Percentiles rank a stretch among this genome's conserved stretches.
Evolutionary conservation across 805 yeast genomes (phyloP).

Genomic region (Maudiozyma bulderi): DNA sequence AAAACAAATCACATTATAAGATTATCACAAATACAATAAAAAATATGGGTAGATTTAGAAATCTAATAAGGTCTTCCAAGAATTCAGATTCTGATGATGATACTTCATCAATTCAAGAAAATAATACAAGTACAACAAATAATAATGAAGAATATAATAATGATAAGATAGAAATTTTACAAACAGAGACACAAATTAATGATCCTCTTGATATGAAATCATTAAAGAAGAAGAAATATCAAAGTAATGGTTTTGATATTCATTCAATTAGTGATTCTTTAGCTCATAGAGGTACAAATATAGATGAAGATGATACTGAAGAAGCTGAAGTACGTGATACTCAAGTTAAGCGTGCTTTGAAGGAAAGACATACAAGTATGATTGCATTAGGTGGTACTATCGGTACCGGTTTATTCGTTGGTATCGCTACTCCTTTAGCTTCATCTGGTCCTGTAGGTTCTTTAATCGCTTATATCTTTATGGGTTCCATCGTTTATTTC

Average conservation of each 20-base stretch:
- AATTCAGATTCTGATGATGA: constrained; percentile 1
- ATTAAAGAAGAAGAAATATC: constrained; percentile 1
- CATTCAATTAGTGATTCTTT: constrained; percentile 5
- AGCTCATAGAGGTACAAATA: constrained; percentile 3
- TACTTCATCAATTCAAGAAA: background rate
- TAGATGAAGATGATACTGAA: constrained; percentile 17
- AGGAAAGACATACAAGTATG: constrained; percentile 59
- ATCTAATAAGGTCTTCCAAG: constrained; percentile 6
- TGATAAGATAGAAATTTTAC: constrained; percentile 5
- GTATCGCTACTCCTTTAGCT: constrained; percentile 45
- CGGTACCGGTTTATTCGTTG: constrained; percentile 62
- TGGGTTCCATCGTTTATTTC: constrained; percentile 50
- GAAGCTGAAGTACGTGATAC: constrained; percentile 29
- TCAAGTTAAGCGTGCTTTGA: constrained; percentile 47
- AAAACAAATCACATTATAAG: background rate
- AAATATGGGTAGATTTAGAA: constrained; percentile 6
- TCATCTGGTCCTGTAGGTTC: constrained; percentile 59
- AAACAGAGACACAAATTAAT: background rate
- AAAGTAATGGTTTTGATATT: constrained; percentile 4
- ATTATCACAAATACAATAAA: background rate
- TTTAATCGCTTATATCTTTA: constrained; percentile 50
- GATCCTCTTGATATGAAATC: constrained; percentile 1
- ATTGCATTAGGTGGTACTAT: constrained; percentile 68
- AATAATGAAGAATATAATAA: background rate
- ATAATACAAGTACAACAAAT: background rate